Evolutionary conservation across 176 grass and related monocot species (phyloP), one percentile per base, ranked within the genome.

Genomic region (Guadua angustifolia): DNA sequence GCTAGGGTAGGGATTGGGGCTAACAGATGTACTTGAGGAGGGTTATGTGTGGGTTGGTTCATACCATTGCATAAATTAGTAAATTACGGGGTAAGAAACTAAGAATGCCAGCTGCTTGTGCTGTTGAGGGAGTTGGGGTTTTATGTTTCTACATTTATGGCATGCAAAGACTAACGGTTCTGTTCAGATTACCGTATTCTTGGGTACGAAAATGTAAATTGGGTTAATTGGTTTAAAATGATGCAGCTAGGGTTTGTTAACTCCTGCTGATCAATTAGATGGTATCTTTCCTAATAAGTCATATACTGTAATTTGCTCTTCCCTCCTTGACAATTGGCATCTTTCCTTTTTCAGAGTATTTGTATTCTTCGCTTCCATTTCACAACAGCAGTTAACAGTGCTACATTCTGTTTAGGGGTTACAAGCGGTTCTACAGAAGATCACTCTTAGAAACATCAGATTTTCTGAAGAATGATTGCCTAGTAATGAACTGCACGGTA

Each of bases 351-450:
- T 56, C 72, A 17, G 15, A 63, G 15, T 55, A 60, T 32, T 66
- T 21, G 18, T 22, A 44, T 76, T 53, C 6, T 36, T 52, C 3
- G 19, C 22, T 22, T 59, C 35, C n/a, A 35, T 25, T 56, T 29
- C 4, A 19, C 32, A 36, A 16, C 25, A 4, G 19, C 55, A 58
- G 40, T 42, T 71, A 58, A 63, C 65, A 13, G 71, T 24, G 69
- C 16, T 69, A 40, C 36, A n/a, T 44, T 78, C 42, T 82, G 77
- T 74, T 49, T 86, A 97, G 94, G 94, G 94, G 94, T 49, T 97
- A 97, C 89, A 97, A 97, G 74, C 75, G 91, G 45, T 97, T 97
- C 87, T 97, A 89, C 94, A 94, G 84, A 88, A 89, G 91, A 62
- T 72, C 94, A 45, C 63, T 74, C 42, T 78, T 97, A 81, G 91